Conservation (phyloP, 768 basidiomycete species). For the Strobilomyces confusus region DNA sequence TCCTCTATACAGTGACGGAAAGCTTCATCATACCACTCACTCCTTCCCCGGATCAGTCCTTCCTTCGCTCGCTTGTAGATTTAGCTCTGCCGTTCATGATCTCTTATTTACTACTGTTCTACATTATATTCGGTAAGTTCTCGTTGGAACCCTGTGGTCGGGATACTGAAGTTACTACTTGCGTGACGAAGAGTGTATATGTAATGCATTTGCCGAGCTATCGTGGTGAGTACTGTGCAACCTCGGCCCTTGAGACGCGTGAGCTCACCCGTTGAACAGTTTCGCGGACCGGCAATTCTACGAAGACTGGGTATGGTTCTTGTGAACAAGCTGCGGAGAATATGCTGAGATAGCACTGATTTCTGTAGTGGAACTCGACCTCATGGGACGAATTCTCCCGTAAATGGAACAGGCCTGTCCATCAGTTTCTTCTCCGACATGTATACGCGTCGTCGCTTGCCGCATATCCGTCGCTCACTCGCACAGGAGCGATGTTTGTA, state of each 20-base stretch:
- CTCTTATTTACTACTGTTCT: constrained; percentile 82
- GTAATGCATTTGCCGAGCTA: constrained; percentile 92
- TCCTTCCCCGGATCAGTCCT: constrained; percentile 63
- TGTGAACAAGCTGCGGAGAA: not conserved
- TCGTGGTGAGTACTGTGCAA: constrained; percentile 57
- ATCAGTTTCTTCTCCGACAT: constrained; percentile 89
- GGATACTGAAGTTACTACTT: not conserved
- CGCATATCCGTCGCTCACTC: constrained; percentile 65
- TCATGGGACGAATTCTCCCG: constrained; percentile 97
- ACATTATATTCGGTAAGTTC: constrained; percentile 71
- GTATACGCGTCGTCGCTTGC: constrained; percentile 89
- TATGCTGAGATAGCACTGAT: not conserved
- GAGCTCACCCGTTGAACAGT: constrained; percentile 35
- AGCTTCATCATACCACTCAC: constrained; percentile 87
- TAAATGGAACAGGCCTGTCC: constrained; percentile 98
- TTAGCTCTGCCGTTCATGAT: constrained; percentile 93
- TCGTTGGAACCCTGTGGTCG: not conserved
- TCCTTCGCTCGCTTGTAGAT: constrained; percentile 75
- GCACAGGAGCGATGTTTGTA: constrained; percentile 79
- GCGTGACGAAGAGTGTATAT: constrained; percentile 74
- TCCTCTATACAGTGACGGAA: constrained; percentile 92
- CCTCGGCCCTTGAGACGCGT: not conserved
- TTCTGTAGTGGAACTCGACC: constrained; percentile 85
- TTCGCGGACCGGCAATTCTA: constrained; percentile 99
- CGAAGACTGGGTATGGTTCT: constrained; percentile 75